Conservation (phyloP, 2,329 filamentous ascomycete species). For the Colletotrichum gigasporum region DNA sequence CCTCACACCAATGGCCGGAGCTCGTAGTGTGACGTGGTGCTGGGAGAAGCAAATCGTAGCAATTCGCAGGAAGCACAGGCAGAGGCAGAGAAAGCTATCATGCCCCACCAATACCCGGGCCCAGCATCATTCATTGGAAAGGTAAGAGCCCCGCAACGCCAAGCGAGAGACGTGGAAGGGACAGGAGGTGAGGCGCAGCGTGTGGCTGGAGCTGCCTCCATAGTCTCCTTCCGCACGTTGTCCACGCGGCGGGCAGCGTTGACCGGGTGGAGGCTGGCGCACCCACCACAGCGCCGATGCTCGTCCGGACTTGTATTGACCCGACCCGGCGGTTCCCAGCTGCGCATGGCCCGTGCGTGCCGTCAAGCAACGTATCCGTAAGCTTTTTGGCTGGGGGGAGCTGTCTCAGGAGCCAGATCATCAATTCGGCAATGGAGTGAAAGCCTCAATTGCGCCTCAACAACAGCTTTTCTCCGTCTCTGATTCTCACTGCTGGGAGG, state of each 20-base stretch:
- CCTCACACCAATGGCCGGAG: conserved; percentile 8
- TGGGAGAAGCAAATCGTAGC: background rate
- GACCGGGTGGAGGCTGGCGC: background rate
- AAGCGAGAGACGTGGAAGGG: background rate
- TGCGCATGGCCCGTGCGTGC: conserved; percentile 23
- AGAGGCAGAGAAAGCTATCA: background rate
- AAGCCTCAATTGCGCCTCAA: conserved; percentile 32
- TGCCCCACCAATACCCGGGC: conserved; percentile 17
- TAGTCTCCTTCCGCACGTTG: background rate
- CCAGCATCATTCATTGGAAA: conserved; percentile 4
- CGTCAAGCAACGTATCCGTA: conserved; percentile 46
- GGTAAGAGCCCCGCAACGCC: background rate
- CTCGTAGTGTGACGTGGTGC: conserved; percentile 7
- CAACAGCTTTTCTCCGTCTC: conserved; percentile 19
- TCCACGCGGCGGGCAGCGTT: background rate
- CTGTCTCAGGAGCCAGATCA: conserved; percentile 36
- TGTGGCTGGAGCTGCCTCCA: background rate
- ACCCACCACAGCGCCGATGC: background rate
- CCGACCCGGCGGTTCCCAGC: conserved; percentile 8
- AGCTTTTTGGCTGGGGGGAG: conserved; percentile 43
- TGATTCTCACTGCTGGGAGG: conserved; percentile 33
- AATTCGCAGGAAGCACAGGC: too few relatives aligned
- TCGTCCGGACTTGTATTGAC: conserved; percentile 18
- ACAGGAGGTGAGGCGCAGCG: background rate
- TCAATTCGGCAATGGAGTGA: conserved; percentile 33